Base-by-base conservation (phyloP, 441 rosid genomes). In the Hura crepitans region DNA sequence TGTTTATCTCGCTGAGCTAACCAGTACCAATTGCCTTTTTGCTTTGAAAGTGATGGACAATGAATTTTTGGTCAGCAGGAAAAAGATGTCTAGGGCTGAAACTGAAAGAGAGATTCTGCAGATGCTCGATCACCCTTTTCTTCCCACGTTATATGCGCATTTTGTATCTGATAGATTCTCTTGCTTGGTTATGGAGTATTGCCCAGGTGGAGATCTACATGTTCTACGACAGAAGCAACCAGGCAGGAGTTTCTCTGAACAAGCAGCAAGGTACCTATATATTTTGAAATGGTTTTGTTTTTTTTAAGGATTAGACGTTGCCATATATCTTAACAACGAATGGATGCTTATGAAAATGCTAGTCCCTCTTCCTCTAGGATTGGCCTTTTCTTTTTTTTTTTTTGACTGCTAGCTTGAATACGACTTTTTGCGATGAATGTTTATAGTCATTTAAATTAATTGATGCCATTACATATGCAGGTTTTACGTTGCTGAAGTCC, bases 191-290 rank as follows among this genome's bases (percentile, higher is more conserved):
- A 88, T 88, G 91, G 96, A 90, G 82, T 84, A 84, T 76, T 90
- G 96, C 77, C 89, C 96, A 0, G 93, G 92, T 70, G 96, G 93
- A 77, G 96, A 90, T 86, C 78, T 90, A 76, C 96, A 90, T 71
- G 87, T 90, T 55, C 72, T 88, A 71, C 78, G 92, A 78, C 96
- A 88, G 85, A 90, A 79, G 77, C 96, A 86, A 79, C 84, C 87
- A 2, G 50, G 78, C 46, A 82, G 83, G 74, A 76, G 86, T 80
- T 90, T 90, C 82, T 82, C 90, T 49, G 93, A 90, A 74, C 89
- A 83, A 75, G 92, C 92, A 27, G 81, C 88, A 62, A 90, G 96
- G 96, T 85, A 65, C 42, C 42, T 45, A 59, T 49, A 25, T 53
- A 35, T 70, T 18, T 60, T 62, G 66, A 54, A 35, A 51, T 23